These are phyloP conservation scores for Diddensiella caesifluorescens DNA, from an alignment of 805 yeast genomes.

Conservation along the genomic window DNA sequence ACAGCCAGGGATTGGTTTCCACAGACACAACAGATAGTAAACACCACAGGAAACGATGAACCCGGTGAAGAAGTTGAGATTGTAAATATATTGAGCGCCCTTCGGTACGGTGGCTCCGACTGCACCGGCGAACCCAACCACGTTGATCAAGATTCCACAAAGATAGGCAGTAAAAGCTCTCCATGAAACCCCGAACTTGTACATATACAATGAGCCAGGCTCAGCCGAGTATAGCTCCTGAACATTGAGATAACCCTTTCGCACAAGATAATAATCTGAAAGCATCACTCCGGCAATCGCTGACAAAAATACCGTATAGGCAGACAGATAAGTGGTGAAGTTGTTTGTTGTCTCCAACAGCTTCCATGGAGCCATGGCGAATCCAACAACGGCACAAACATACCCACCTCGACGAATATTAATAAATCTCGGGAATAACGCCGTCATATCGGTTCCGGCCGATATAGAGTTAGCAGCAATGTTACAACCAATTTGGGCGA, in stretches of 20 bases:
- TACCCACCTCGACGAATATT: constrained; percentile 75
- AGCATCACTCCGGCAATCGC: constrained; percentile 69
- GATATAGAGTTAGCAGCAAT: constrained; percentile 50
- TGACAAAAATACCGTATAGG: constrained; percentile 76
- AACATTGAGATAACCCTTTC: constrained; percentile 64
- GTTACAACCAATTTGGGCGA: constrained; percentile 76
- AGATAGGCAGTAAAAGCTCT: constrained; percentile 77
- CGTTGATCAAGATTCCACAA: constrained; percentile 75
- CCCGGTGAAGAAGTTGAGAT: constrained; percentile 73
- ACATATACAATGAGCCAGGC: constrained; percentile 49
- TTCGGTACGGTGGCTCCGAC: constrained; percentile 70
- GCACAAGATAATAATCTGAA: constrained; percentile 63
- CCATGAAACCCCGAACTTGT: constrained; percentile 71
- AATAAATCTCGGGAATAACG: constrained; percentile 41
- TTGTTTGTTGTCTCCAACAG: constrained; percentile 61
- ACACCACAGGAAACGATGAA: constrained; percentile 53
- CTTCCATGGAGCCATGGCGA: constrained; percentile 80
- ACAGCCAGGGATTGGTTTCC: constrained; percentile 19
- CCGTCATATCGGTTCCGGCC: constrained; percentile 51
- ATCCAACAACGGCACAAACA: constrained; percentile 66
- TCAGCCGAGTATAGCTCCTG: constrained; percentile 56
- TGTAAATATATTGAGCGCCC: constrained; percentile 71
- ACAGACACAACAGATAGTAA: constrained; percentile 45
- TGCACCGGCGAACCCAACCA: constrained; percentile 81
- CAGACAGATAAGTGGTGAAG: constrained; percentile 75